Conservation (phyloP, 305 asterid genomes). For the Fraxinus paxiana region DNA sequence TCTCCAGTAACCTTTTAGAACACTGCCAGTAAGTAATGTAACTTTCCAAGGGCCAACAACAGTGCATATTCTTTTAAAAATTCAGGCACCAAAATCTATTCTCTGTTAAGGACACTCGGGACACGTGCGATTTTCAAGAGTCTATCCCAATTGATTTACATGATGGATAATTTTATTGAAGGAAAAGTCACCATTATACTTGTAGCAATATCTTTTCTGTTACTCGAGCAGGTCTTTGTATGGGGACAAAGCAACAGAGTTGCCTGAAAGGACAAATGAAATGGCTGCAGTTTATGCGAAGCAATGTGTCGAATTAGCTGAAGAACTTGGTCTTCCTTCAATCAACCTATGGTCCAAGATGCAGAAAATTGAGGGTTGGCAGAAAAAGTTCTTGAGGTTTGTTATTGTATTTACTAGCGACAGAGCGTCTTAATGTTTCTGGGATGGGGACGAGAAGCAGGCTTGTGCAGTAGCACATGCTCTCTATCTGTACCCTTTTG, state of each 20-base stretch:
- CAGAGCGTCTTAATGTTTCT: neutral
- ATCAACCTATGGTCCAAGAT: constrained; percentile 80
- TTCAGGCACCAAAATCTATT: neutral
- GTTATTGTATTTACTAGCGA: constrained; percentile 3
- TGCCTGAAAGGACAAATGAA: constrained; percentile 76
- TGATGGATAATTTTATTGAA: neutral
- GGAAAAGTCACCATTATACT: constrained; percentile 5
- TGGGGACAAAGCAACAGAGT: constrained; percentile 62
- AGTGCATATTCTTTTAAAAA: neutral
- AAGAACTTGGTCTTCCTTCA: constrained; percentile 67
- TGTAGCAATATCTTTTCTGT: neutral
- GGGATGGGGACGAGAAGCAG: neutral
- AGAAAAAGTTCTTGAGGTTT: constrained; percentile 63
- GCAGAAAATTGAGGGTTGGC: constrained; percentile 77
- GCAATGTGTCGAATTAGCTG: constrained; percentile 59
- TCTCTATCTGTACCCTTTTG: too few relatives aligned
- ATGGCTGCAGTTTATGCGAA: constrained; percentile 59
- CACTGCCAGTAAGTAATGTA: neutral
- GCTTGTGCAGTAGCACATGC: constrained; percentile 36
- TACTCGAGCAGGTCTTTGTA: constrained; percentile 47
- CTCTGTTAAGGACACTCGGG: neutral
- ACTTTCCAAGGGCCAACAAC: neutral
- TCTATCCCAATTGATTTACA: neutral
- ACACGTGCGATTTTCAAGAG: neutral
- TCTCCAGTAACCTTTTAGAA: too few relatives aligned